A percentile compares a stretch with the other conserved stretches of the same genome.
Conservation (phyloP, 2,329 filamentous ascomycete genomes). For the Claviceps monticola region DNA sequence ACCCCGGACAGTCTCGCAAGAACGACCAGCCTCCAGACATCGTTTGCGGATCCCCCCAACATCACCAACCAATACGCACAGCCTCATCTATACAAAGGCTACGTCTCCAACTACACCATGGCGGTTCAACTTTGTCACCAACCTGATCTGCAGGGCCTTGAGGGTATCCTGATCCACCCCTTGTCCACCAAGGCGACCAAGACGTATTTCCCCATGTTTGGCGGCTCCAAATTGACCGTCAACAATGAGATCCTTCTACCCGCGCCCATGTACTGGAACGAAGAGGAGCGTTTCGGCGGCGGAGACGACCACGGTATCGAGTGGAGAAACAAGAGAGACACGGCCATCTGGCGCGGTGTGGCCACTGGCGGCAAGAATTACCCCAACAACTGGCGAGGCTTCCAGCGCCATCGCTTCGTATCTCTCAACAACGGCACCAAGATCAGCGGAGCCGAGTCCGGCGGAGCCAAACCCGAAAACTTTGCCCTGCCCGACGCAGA, state of each 20-base stretch:
- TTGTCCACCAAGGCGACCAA: constrained; percentile 42
- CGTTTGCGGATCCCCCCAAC: constrained; percentile 29
- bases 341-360: constrained; percentile 51
- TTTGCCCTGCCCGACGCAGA: constrained; percentile 36
- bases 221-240: constrained; percentile 52
- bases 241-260: constrained; percentile 60
- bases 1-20: constrained; percentile 48
- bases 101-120: constrained; percentile 46
- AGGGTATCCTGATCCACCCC: constrained; percentile 51
- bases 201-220: constrained; percentile 50
- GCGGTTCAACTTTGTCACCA: constrained; percentile 52
- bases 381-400: constrained; percentile 52
- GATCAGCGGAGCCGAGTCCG: constrained; percentile 33
- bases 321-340: constrained; percentile 43
- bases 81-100: constrained; percentile 40
- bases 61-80: constrained; percentile 32
- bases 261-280: constrained; percentile 54
- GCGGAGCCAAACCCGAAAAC: constrained; percentile 30
- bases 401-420: constrained; percentile 64
- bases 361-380: constrained; percentile 50
- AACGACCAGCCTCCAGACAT: constrained; percentile 25
- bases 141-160: constrained; percentile 46
- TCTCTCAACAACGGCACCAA: constrained; percentile 57
- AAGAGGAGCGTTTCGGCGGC: constrained; percentile 48
- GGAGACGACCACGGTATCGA: constrained; percentile 35